Percentiles rank a stretch among this genome's conserved stretches.
Evolutionary conservation across 2,329 filamentous ascomycete species (phyloP).

Genomic region (Aphanoascus verrucosus): DNA sequence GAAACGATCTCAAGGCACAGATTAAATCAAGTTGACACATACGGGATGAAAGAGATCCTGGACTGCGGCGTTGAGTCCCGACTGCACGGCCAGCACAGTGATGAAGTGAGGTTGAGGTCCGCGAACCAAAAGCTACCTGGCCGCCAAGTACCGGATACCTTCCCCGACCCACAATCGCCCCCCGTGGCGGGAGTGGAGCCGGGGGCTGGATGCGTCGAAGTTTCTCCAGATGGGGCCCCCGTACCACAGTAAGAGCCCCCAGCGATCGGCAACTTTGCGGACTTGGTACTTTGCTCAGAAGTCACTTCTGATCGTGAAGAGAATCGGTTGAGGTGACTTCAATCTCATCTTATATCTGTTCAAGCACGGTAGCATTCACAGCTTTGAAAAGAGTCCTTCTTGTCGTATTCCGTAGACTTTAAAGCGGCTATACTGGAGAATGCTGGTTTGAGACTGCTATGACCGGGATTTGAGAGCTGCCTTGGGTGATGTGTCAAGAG

Average conservation of each 20-base stretch:
- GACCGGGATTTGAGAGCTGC: background rate
- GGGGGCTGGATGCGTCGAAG: background rate
- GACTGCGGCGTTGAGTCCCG: too few relatives aligned
- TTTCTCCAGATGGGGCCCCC: background rate
- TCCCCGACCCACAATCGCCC: slow-evolving; percentile 1
- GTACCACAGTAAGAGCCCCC: background rate
- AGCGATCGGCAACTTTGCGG: background rate
- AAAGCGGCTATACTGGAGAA: background rate
- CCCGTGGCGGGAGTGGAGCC: background rate
- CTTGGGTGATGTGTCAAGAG: slow-evolving; percentile 10
- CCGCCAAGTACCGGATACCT: slow-evolving; percentile 10
- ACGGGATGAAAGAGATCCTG: too few relatives aligned
- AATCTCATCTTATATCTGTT: background rate
- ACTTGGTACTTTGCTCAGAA: slow-evolving; percentile 3
- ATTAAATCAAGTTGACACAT: background rate
- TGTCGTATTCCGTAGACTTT: too few relatives aligned
- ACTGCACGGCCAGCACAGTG: too few relatives aligned
- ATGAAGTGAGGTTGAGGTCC: background rate
- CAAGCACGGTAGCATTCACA: too few relatives aligned
- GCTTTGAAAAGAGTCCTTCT: background rate
- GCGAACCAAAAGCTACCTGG: background rate
- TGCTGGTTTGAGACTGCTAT: background rate
- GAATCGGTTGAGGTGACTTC: background rate
- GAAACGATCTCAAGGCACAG: background rate
- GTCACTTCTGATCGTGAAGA: background rate